Conservation (phyloP, 345 rosid species). For the Rhodamnia rubescens region DNA sequence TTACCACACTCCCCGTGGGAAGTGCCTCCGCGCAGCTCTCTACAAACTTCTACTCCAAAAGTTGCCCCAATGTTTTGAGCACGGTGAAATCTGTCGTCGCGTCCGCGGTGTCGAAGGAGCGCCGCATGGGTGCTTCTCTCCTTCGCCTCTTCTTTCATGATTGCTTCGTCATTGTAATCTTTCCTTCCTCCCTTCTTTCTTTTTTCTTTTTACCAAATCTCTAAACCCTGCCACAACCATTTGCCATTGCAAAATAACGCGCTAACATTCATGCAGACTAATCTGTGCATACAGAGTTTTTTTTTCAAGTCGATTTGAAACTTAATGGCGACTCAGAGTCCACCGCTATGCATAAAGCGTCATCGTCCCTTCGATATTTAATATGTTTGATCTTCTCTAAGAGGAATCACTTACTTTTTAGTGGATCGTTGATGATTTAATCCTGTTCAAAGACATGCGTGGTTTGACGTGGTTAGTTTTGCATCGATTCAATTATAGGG, state of each 20-base stretch:
- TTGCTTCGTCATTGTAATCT: slow-evolving; percentile 75
- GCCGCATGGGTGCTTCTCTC: slow-evolving; percentile 68
- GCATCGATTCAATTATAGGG: slow-evolving; percentile 15
- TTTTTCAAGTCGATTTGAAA: background rate
- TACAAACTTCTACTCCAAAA: slow-evolving; percentile 46
- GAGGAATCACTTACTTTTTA: background rate
- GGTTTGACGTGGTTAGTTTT: background rate
- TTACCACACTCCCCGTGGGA: background rate
- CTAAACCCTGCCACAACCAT: background rate
- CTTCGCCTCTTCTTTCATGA: slow-evolving; percentile 88
- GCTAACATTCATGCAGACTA: background rate
- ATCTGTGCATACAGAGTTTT: background rate
- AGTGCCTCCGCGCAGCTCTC: slow-evolving; percentile 54
- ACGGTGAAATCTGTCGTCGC: slow-evolving; percentile 34
- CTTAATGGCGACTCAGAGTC: background rate
- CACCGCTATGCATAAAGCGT: background rate
- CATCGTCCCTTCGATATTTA: background rate
- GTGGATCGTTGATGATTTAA: background rate
- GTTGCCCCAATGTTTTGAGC: slow-evolving; percentile 49
- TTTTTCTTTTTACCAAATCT: background rate
- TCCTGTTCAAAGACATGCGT: background rate
- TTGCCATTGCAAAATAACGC: background rate
- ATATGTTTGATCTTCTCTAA: background rate
- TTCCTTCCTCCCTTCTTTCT: too few species aligned
- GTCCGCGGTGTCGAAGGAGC: slow-evolving; percentile 46